Base-by-base conservation (phyloP, 176 grass and related monocot species). In the Bolboschoenus planiculmis region DNA sequence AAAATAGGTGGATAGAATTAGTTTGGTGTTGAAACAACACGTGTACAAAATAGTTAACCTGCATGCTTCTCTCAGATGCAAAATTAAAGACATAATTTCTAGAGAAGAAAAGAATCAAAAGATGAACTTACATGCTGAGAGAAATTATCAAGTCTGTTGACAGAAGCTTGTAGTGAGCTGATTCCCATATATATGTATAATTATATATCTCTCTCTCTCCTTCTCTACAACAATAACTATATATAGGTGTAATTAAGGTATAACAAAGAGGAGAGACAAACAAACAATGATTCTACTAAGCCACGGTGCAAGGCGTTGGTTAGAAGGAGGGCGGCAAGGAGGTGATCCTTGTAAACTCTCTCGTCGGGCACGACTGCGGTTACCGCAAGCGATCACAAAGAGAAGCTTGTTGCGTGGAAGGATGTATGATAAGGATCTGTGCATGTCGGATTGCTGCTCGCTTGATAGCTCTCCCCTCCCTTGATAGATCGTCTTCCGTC, bases 391-490 rank as follows among this genome's bases (percentile, higher is more conserved):
- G 68, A 64, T 39, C 35, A 46, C 24, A 10, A 48, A 70, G 23
- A 83, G 57, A 79, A 81, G 81, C 62, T 92, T 90, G 87, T 83
- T 87, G 79, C 54, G 68, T 30, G 23, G 30, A 78, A 63, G 80
- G 81, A 78, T 70, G 76, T 86, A 84, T 70, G 63, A 56, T 82
- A 83, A 89, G 51, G 88, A 87, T 78, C 88, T 84, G 84, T n/a
- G 88, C 93, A 95, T 95, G 53, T 95, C 90, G 90, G 27, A 86
- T 76, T 30, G 35, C 27, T 21, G 39, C 84, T 43, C 59, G 80
- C 65, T 84, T 73, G 46, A 56, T 53, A 37, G 39, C 63, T 48
- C 40, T 43, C 44, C 58, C 66, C 68, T 44, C 43, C 48, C 56
- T 68, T 29, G 13, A 18, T 53, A 3, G 23, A 53, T 56, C 29